Base-by-base conservation (phyloP, 495 filamentous ascomycete genomes). In the Zalerion maritima region DNA sequence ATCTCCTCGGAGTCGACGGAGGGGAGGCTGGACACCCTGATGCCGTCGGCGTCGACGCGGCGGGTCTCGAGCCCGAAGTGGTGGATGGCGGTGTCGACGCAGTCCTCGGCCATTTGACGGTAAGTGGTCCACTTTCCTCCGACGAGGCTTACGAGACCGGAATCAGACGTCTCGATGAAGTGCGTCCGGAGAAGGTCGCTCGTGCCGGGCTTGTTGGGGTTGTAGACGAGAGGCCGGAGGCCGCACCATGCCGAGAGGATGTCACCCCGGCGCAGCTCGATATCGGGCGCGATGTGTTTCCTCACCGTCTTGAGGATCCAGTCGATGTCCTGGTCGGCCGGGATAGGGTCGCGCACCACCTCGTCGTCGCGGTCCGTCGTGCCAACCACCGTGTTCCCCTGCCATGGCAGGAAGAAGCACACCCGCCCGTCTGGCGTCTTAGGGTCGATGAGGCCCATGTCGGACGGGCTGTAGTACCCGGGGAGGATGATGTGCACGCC, bases 51-150 rank as follows among this genome's bases (percentile, higher is more conserved):
- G n/a, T n/a, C n/a, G 22, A 80, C 41, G 16, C 74, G 63, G 17
- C 55, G 57, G 4, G 80, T 56, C 28, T 67, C 59, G n/a, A 94
- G 73, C 21, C 63, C 56, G 54, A 94, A 97, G 14, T 64, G 56
- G 19, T 67, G 62, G 48, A 97, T 67, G 11, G 87, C 87, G 38
- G 85, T 79, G 43, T 97, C 87, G 18, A 97, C 89, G 30, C 80
- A 76, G 50, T 97, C 87, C 57, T 97, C 87, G 20, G 89, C 84
- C 89, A 97, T 97, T 49, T 97, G 85, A 18, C 89, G 78, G 57
- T 97, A 97, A 4, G 89, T 97, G 3, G 89, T 97, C 89, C 89
- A 97, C 58, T 96, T 96, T 13, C 89, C 89, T 36, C 89, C 89
- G n/a, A 87, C 83, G 49, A 82, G 86, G 23, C 89, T 97, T 28